Conservation (phyloP, 148 eudicot species). For the Vaccinium darrowii region DNA sequence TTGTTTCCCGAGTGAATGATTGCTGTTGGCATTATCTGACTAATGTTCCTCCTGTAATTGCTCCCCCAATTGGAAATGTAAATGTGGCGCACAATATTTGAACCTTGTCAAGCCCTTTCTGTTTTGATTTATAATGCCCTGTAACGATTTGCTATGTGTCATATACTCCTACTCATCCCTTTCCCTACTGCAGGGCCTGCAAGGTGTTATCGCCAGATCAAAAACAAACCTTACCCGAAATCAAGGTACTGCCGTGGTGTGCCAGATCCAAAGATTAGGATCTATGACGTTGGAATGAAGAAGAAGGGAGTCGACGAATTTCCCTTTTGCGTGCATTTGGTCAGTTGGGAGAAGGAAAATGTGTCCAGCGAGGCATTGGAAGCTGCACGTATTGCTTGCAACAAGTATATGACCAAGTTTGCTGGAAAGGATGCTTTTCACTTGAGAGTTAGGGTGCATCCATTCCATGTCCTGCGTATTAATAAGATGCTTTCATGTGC, state of each 20-base stretch:
- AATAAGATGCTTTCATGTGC: constrained; percentile 73
- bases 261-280: constrained; percentile 54
- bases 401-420: constrained; percentile 63
- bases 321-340: constrained; percentile 56
- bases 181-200: constrained; percentile 43
- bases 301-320: constrained; percentile 56
- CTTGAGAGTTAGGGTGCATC: constrained; percentile 59
- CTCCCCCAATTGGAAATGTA: not conserved
- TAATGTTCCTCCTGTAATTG: not conserved
- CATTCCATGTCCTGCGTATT: constrained; percentile 63
- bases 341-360: constrained; percentile 59
- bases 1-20: not conserved
- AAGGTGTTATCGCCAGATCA: constrained; percentile 58
- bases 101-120: not conserved
- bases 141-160: not conserved
- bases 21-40: not conserved
- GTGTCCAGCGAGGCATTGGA: constrained; percentile 58
- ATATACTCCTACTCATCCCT: no score
- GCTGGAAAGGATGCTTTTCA: constrained; percentile 68
- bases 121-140: not conserved
- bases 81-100: not conserved
- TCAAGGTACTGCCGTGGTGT: constrained; percentile 58
- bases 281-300: constrained; percentile 60
- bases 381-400: constrained; percentile 61
- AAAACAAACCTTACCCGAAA: constrained; percentile 54